A percentile compares a stretch with the other conserved stretches of the same genome.
These are phyloP conservation scores for Fusarium sublunatum DNA, from an alignment of 2,329 filamentous ascomycete genomes.

Conservation along the genomic window DNA sequence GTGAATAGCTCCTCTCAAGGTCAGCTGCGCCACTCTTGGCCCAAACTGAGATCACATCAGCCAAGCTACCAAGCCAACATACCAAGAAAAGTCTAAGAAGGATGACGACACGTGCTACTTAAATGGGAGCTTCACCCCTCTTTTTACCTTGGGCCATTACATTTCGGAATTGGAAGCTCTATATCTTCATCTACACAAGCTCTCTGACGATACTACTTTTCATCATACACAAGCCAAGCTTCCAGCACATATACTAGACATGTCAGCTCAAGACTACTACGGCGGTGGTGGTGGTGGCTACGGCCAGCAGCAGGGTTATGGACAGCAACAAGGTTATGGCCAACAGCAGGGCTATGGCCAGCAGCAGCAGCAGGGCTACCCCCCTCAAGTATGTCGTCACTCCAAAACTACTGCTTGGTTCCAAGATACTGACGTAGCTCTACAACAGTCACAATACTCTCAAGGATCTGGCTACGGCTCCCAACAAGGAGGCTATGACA, in stretches of 20 bases:
- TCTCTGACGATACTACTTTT: background rate
- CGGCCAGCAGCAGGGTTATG: slow-evolving; percentile 24
- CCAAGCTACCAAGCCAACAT: slow-evolving; percentile 12
- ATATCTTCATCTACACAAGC: background rate
- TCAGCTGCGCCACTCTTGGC: slow-evolving; percentile 30
- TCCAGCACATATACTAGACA: background rate
- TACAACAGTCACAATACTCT: slow-evolving; percentile 30
- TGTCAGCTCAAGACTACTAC: slow-evolving; percentile 45
- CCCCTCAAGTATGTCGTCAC: slow-evolving; percentile 27
- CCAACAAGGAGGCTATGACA: slow-evolving; percentile 35
- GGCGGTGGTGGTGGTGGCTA: slow-evolving; percentile 22
- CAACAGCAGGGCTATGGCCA: slow-evolving; percentile 26
- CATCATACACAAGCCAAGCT: too few relatives aligned
- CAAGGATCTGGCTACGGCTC: slow-evolving; percentile 34
- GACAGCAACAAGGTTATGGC: slow-evolving; percentile 25
- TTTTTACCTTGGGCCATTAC: background rate
- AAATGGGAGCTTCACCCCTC: slow-evolving; percentile 26
- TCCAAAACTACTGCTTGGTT: too few relatives aligned
- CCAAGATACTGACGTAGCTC: background rate
- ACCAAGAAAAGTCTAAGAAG: slow-evolving; percentile 13
- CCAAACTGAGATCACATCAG: slow-evolving; percentile 37
- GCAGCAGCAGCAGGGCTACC: slow-evolving; percentile 35
- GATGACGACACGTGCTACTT: slow-evolving; percentile 29
- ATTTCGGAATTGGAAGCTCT: background rate
- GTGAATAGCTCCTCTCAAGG: background rate